These are phyloP conservation scores for Peronospora farinosa DNA, from an alignment of 352 stramenopile genomes.

Conservation along the genomic window DNA sequence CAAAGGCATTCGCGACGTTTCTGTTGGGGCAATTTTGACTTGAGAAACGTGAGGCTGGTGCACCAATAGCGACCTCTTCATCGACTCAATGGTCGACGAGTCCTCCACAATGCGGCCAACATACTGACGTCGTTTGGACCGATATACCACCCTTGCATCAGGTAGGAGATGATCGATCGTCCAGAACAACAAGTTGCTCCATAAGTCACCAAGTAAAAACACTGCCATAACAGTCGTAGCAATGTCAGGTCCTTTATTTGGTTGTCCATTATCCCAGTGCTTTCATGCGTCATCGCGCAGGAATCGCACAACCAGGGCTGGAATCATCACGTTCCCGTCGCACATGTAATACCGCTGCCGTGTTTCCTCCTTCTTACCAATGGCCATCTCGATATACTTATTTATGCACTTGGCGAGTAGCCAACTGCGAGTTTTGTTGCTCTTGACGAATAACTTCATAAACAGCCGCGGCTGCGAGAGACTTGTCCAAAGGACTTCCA, in stretches of 20 bases:
- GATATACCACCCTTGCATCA: too few species aligned
- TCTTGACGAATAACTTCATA: constrained; percentile 29
- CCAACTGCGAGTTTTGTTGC: constrained; percentile 25
- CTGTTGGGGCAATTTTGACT: too few species aligned
- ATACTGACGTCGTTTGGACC: too few species aligned
- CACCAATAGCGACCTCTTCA: too few species aligned
- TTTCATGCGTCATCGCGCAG: constrained; percentile 25
- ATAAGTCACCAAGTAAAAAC: too few species aligned
- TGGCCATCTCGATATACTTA: constrained; percentile 29
- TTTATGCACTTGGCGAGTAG: constrained; percentile 31
- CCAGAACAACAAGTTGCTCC: too few species aligned
- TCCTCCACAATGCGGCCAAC: too few species aligned
- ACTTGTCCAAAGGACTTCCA: constrained; percentile 37
- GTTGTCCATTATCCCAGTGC: neutral
- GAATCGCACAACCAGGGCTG: constrained; percentile 28
- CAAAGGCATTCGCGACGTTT: too few species aligned
- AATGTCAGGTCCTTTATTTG: neutral
- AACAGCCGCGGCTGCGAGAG: constrained; percentile 35
- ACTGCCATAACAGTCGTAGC: too few species aligned
- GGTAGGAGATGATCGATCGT: too few species aligned
- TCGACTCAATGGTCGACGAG: too few species aligned
- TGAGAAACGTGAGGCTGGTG: too few species aligned
- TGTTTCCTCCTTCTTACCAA: constrained; percentile 16
- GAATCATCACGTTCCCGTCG: constrained; percentile 30
- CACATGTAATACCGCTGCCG: constrained; percentile 23